phyloP scores from a whole-genome alignment of 306 rosid genomes.

The Gastrolobium villosum region DNA sequence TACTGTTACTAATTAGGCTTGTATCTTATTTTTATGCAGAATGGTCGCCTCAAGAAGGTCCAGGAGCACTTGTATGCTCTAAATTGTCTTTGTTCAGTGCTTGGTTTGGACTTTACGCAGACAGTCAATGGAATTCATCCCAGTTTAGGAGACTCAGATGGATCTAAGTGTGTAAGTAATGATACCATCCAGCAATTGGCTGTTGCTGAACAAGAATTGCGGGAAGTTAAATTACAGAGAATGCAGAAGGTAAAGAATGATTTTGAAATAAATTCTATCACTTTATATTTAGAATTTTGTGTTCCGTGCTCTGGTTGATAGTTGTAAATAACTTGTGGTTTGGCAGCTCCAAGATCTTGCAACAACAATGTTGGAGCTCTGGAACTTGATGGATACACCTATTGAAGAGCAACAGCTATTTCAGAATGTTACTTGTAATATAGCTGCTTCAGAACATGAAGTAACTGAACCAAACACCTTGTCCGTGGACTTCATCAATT shows the following conservation, averaged over 20 bases:
- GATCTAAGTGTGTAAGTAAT: slow-evolving; percentile 72
- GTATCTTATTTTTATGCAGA: slow-evolving; percentile 61
- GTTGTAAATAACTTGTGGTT: slow-evolving; percentile 36
- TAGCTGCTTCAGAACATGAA: slow-evolving; percentile 97
- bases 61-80: slow-evolving; percentile 71
- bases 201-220: slow-evolving; percentile 62
- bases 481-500: slow-evolving; percentile 73
- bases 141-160: slow-evolving; percentile 71
- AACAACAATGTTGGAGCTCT: slow-evolving; percentile 88
- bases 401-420: slow-evolving; percentile 93
- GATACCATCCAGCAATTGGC: slow-evolving; percentile 73
- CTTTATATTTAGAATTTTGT: slow-evolving; percentile 22
- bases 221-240: slow-evolving; percentile 83
- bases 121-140: slow-evolving; percentile 71
- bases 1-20: slow-evolving; percentile 41
- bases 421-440: slow-evolving; percentile 91
- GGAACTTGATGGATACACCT: slow-evolving; percentile 99
- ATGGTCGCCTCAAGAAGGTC: slow-evolving; percentile 76
- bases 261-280: slow-evolving; percentile 13
- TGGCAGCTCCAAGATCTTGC: slow-evolving; percentile 99
- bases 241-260: slow-evolving; percentile 83
- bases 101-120: slow-evolving; percentile 84
- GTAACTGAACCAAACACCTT: slow-evolving; percentile 86
- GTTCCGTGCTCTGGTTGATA: slow-evolving; percentile 41
- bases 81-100: slow-evolving; percentile 82